phyloP scores from a whole-genome alignment of 768 basidiomycete species.

The Kockovaella imperatae region DNA sequence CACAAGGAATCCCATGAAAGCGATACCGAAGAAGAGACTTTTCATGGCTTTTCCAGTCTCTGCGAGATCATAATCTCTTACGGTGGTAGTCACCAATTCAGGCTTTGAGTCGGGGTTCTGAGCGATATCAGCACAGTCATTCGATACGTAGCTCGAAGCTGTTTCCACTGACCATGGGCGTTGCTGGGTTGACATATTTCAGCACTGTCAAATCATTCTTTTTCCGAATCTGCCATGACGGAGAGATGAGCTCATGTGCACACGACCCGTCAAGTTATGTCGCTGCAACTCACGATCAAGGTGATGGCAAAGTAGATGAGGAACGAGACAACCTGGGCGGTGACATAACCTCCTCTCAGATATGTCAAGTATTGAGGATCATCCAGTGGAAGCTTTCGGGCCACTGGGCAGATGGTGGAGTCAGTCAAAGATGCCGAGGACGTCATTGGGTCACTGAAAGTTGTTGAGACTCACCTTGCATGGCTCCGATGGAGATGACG shows the following conservation, averaged over 20 bases:
- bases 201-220: conserved; percentile 94
- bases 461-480: conserved; percentile 69
- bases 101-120: conserved; percentile 50
- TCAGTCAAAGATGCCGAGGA: no score
- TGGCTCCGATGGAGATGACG: conserved; percentile 80
- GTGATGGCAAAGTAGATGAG: conserved; percentile 74
- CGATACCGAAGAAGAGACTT: conserved; percentile 54
- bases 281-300: conserved; percentile 53
- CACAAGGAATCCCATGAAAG: conserved; percentile 76
- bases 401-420: conserved; percentile 53
- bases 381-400: conserved; percentile 82
- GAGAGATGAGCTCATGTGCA: neutral
- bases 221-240: conserved; percentile 62
- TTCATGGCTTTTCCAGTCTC: conserved; percentile 65
- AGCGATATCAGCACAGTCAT: conserved; percentile 18
- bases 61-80: conserved; percentile 83
- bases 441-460: no score
- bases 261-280: no score
- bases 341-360: conserved; percentile 75
- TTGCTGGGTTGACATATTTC: conserved; percentile 82
- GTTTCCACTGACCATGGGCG: conserved; percentile 58
- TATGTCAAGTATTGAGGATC: conserved; percentile 73
- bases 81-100: conserved; percentile 78
- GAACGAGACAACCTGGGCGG: conserved; percentile 63
- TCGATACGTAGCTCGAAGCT: neutral